These are phyloP conservation scores for Botrytis aclada DNA, from an alignment of 2,329 filamentous ascomycete genomes.

Conservation along the genomic window DNA sequence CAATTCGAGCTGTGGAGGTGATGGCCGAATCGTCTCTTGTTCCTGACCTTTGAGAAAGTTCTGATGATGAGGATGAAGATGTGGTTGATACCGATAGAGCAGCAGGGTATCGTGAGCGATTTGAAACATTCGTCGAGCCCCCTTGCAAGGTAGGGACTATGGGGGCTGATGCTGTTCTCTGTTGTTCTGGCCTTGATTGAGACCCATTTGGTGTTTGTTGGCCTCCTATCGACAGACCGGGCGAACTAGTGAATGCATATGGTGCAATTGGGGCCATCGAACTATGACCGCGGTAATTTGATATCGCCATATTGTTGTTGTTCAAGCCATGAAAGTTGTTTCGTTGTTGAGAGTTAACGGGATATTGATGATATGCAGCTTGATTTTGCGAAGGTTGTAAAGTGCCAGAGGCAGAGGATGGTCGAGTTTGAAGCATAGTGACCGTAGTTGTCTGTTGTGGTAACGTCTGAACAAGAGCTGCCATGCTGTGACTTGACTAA, in stretches of 20 bases:
- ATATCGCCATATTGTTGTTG: conserved; percentile 46
- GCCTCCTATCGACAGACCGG: conserved; percentile 54
- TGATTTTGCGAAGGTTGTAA: conserved; percentile 37
- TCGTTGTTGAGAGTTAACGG: conserved; percentile 46
- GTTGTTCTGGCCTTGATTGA: conserved; percentile 51
- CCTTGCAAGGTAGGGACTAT: conserved; percentile 41
- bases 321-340: conserved; percentile 51
- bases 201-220: conserved; percentile 39
- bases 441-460: conserved; percentile 71
- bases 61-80: conserved; percentile 38
- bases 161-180: conserved; percentile 53
- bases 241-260: conserved; percentile 73
- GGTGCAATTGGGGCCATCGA: conserved; percentile 62
- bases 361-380: conserved; percentile 46
- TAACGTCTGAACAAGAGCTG: conserved; percentile 79
- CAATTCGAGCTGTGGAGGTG: conserved; percentile 37
- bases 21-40: conserved; percentile 54
- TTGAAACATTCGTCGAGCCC: conserved; percentile 36
- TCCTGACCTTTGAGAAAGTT: conserved; percentile 42
- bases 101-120: conserved; percentile 46
- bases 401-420: conserved; percentile 60
- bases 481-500: conserved; percentile 57
- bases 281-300: conserved; percentile 52
- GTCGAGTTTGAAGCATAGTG: conserved; percentile 73
- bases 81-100: conserved; percentile 50